Evolutionary conservation across 2,329 filamentous ascomycete species (phyloP).

Genomic region (Scedosporium apiospermum): DNA sequence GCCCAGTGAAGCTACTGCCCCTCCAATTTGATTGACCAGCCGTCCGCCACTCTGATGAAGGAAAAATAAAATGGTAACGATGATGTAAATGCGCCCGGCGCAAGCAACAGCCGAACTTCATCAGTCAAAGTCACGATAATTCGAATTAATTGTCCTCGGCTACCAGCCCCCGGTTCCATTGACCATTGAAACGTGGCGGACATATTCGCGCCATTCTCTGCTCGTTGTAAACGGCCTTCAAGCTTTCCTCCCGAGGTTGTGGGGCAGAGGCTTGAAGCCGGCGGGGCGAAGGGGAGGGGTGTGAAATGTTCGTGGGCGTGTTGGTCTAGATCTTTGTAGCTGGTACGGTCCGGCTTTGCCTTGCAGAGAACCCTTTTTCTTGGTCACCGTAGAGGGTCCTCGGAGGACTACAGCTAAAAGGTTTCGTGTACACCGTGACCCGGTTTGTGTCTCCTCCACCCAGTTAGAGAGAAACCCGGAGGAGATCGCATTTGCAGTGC

Average conservation of each 20-base stretch:
- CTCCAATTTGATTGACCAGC: not conserved
- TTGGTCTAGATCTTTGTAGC: not conserved
- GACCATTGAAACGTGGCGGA: not conserved
- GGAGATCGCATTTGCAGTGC: no score
- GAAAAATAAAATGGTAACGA: not conserved
- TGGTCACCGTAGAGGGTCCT: no score
- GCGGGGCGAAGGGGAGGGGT: not conserved
- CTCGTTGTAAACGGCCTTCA: not conserved
- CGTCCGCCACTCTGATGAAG: not conserved
- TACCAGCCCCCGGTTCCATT: not conserved
- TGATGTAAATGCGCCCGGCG: not conserved
- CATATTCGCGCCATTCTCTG: not conserved
- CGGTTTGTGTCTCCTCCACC: no score
- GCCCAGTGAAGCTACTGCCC: no score
- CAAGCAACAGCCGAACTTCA: not conserved
- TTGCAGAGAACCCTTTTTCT: not conserved
- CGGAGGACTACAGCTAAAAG: no score
- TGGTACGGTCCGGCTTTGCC: no score
- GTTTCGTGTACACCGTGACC: no score
- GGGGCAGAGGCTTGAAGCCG: not conserved
- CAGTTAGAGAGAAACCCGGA: no score
- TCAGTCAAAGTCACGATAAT: not conserved
- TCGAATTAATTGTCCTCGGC: no score
- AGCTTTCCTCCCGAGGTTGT: not conserved
- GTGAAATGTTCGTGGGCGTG: not conserved